phyloP scores from a whole-genome alignment of 2,329 filamentous ascomycete genomes.

The Cladosporium sphaerospermum region DNA sequence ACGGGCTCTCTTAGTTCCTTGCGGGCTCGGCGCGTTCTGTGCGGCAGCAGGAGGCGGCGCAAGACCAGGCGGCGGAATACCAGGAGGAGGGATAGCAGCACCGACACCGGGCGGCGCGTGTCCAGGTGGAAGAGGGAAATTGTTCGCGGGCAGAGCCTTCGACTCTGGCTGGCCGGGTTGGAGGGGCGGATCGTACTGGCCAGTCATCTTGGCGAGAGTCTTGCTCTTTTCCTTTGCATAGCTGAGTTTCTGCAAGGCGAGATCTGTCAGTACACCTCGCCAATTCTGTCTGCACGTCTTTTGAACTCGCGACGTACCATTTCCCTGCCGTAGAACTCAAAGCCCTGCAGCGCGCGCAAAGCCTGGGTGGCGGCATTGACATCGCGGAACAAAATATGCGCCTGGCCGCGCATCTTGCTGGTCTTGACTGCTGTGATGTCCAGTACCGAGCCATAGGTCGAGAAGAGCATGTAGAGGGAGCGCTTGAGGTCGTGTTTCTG shows the following conservation, averaged over 20 bases:
- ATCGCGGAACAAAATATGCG: conserved; percentile 86
- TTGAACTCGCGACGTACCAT: conserved; percentile 56
- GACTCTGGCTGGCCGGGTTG: conserved; percentile 17
- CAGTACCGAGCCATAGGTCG: conserved; percentile 85
- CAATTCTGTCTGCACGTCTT: no score
- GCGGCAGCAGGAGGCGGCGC: conserved; percentile 32
- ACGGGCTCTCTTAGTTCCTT: conserved; percentile 51
- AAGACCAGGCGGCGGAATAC: conserved; percentile 8
- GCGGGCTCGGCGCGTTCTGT: conserved; percentile 45
- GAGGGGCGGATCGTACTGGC: conserved; percentile 61
- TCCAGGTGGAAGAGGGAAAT: conserved; percentile 6
- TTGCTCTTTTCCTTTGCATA: conserved; percentile 89
- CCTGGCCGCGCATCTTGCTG: conserved; percentile 89
- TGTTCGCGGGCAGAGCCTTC: conserved; percentile 18
- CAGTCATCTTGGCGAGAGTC: conserved; percentile 83
- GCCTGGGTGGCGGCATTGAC: conserved; percentile 88
- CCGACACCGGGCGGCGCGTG: conserved; percentile 5
- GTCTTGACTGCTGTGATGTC: conserved; percentile 89
- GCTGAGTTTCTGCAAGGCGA: conserved; percentile 62
- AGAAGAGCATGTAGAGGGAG: conserved; percentile 86
- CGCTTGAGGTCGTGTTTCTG: conserved; percentile 82
- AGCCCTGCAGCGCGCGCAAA: conserved; percentile 80
- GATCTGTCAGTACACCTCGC: background rate
- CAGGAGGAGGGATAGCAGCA: background rate
- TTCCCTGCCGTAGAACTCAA: conserved; percentile 75